Base-by-base conservation (phyloP, 2,329 filamentous ascomycete species). In the Macroventuria anomochaeta region DNA sequence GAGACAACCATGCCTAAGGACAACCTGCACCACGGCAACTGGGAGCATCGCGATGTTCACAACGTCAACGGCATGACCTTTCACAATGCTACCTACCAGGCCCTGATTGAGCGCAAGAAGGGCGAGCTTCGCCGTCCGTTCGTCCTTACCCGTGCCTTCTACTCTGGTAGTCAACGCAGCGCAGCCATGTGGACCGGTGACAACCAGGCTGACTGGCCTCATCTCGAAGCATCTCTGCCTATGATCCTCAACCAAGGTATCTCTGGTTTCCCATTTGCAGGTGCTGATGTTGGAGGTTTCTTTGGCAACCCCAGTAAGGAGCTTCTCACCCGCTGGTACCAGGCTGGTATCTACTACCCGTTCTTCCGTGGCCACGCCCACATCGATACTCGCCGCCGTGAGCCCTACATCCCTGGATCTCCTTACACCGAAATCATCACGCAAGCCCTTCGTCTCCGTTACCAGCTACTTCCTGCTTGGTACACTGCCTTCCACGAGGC, bases 1-100 rank as follows among this genome's bases (percentile, higher is more conserved):
- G 95, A 99, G 76, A 96, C 92, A 3, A 97, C 93, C 5, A 97
- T 97, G 93, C 95, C 95, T 57, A 97, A 97, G 77, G 95, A 99
- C 79, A 99, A 99, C 72, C 77, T 99, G 25, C 95, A 99, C 73
- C 79, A 89, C 68, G 93, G 85, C 46, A 85, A 89, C 69, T 99
- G 95, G 95, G 95, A 99, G 75, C 95, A 99, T 73, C 90, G 95
- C 59, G 95, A 99, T 71, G 79, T 99, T 5, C 95, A 99, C 81
- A 97, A 99, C 76, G 74, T 97, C 65, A 95, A 97, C 74, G 95
- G 95, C 46, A 83, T 97, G 81, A 97, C 95, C 2, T 92, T 97
- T 75, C 87, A 96, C 75, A 97, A 97, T 61, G 93, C 95, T 13
- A 97, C 93, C 0, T 96, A 89, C 70, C 83, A 96, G 70, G 95